Conservation (phyloP, 768 basidiomycete genomes). For the Krasilnikovozyma curviuscula region DNA sequence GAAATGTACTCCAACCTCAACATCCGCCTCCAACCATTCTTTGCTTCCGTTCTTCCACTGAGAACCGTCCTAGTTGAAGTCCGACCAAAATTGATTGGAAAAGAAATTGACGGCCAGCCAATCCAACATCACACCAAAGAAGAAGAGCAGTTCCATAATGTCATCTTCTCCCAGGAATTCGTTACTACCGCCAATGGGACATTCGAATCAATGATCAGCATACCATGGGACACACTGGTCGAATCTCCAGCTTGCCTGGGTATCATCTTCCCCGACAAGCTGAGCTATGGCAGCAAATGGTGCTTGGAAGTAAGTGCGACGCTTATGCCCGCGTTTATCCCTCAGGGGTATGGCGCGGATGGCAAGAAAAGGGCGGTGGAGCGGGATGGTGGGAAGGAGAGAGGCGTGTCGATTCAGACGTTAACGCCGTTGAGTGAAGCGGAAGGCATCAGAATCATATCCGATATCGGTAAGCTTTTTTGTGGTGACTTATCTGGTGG, state of each 20-base stretch:
- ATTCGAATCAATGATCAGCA: conserved; percentile 2
- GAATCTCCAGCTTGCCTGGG: conserved; percentile 2
- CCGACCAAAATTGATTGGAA: neutral
- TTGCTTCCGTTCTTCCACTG: conserved; percentile 17
- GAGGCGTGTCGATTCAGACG: neutral
- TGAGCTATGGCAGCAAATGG: neutral
- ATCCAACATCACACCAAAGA: neutral
- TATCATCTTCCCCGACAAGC: conserved; percentile 8
- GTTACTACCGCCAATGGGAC: conserved; percentile 7
- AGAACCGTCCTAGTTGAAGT: conserved; percentile 18
- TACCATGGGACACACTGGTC: conserved; percentile 8
- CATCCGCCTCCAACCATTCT: conserved; percentile 20
- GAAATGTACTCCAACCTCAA: conserved; percentile 19
- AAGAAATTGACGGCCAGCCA: neutral
- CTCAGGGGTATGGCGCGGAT: no score
- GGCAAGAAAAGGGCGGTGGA: no score
- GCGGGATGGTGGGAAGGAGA: neutral
- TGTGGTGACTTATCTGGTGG: no score
- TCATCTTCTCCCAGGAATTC: neutral
- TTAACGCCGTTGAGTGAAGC: conserved; percentile 36
- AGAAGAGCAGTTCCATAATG: neutral
- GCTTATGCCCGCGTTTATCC: conserved; percentile 1
- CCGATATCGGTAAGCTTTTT: no score
- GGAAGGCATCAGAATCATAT: conserved; percentile 52
- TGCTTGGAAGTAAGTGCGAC: conserved; percentile 7